phyloP scores from a whole-genome alignment of 208 protist genomes.

The Leishmania major region DNA sequence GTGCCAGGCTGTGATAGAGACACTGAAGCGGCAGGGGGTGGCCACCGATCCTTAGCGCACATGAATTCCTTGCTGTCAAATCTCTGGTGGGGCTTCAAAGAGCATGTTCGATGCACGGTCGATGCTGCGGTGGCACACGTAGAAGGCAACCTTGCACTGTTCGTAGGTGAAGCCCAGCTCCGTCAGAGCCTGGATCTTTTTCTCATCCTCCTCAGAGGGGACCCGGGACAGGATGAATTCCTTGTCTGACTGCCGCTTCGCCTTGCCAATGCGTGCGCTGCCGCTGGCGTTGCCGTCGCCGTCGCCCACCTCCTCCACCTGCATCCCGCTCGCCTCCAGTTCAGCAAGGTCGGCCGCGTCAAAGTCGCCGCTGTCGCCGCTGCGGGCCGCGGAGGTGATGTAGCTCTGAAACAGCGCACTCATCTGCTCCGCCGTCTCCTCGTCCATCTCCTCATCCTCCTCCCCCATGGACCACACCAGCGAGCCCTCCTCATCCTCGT shows the following conservation, averaged over 20 bases:
- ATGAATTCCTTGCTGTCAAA: conserved; percentile 34
- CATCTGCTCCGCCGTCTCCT: conserved; percentile 34
- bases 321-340: conserved; percentile 34
- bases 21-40: not conserved
- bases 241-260: conserved; percentile 32
- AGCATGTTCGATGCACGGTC: conserved; percentile 86
- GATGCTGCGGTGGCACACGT: conserved; percentile 75
- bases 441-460: conserved; percentile 33
- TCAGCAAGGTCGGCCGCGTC: conserved; percentile 23
- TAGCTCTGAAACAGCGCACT: conserved; percentile 21
- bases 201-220: conserved; percentile 78
- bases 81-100: conserved; percentile 84
- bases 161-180: conserved; percentile 86
- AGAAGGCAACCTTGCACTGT: conserved; percentile 86
- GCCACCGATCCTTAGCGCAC: not conserved
- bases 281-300: not conserved
- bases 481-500: conserved; percentile 21
- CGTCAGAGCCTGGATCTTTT: conserved; percentile 82
- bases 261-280: conserved; percentile 3
- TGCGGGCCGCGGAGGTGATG: conserved; percentile 1
- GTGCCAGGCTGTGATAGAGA: not conserved
- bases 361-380: conserved; percentile 14
- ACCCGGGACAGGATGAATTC: conserved; percentile 57
- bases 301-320: conserved; percentile 26
- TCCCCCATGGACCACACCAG: conserved; percentile 31